These are phyloP conservation scores for Trichosanthes cucumerina DNA, from an alignment of 306 rosid genomes.

Conservation along the genomic window DNA sequence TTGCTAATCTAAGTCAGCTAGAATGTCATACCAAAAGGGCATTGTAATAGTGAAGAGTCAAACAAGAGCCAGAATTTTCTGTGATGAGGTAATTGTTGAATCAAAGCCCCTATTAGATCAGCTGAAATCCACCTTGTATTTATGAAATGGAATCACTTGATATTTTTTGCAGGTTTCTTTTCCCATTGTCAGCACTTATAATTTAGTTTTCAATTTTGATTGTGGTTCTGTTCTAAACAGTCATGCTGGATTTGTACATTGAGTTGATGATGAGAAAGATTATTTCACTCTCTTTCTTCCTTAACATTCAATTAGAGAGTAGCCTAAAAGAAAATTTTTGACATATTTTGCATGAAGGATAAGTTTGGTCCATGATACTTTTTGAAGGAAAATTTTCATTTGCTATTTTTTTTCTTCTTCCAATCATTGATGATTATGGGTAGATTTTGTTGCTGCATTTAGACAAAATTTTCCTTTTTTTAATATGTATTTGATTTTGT, in stretches of 20 bases:
- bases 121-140: neutral
- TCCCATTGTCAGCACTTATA: neutral
- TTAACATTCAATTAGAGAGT: neutral
- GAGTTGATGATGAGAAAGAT: neutral
- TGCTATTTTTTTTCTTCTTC: no score
- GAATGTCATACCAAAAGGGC: neutral
- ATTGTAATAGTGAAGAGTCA: neutral
- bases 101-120: neutral
- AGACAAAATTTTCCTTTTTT: no score
- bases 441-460: no score
- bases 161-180: neutral
- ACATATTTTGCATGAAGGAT: neutral
- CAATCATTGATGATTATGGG: no score
- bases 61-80: neutral
- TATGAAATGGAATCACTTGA: neutral
- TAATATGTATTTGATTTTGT: no score
- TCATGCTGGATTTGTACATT: neutral
- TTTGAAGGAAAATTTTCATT: no score
- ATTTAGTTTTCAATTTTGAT: neutral
- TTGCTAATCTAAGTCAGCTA: neutral
- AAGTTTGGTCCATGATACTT: neutral
- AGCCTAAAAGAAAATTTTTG: neutral
- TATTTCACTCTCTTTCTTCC: neutral
- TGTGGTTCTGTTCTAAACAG: neutral
- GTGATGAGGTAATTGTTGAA: neutral